Percentiles rank a stretch among this genome's conserved stretches.
Conservation (phyloP, 495 filamentous ascomycete genomes). For the Immersiella caudata region DNA sequence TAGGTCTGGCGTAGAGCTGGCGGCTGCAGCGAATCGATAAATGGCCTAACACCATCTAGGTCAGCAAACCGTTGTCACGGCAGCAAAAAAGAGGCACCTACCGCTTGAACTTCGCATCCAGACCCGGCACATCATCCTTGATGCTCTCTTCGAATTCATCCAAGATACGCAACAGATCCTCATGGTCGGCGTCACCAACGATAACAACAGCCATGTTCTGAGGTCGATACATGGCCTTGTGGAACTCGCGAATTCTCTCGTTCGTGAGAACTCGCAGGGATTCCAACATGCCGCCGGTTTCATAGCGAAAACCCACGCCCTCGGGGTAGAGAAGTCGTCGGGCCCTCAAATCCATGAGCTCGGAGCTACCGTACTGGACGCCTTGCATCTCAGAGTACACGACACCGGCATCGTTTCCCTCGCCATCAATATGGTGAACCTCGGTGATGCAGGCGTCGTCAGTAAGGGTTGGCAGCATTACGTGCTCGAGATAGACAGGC, state of each 20-base stretch:
- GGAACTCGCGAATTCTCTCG: slow-evolving; percentile 88
- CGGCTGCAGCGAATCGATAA: slow-evolving; percentile 82
- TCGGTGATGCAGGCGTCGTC: slow-evolving; percentile 94
- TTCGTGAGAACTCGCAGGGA: slow-evolving; percentile 80
- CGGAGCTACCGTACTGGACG: slow-evolving; percentile 76
- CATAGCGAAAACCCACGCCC: slow-evolving; percentile 89
- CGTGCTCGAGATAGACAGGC: slow-evolving; percentile 93
- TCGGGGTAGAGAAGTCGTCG: slow-evolving; percentile 83
- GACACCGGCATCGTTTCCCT: slow-evolving; percentile 93
- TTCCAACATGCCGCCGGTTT: slow-evolving; percentile 97
- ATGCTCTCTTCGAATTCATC: slow-evolving; percentile 89
- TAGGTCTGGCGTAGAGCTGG: slow-evolving; percentile 68
- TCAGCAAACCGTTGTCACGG: neutral
- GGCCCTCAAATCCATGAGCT: slow-evolving; percentile 82
- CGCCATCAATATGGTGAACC: slow-evolving; percentile 91
- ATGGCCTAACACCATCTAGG: slow-evolving; percentile 43
- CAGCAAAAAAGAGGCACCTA: slow-evolving; percentile 24
- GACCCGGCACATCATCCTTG: slow-evolving; percentile 73
- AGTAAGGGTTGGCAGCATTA: slow-evolving; percentile 86
- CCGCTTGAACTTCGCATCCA: slow-evolving; percentile 73
- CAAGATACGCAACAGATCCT: slow-evolving; percentile 74
- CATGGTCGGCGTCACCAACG: slow-evolving; percentile 85
- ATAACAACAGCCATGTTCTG: slow-evolving; percentile 91
- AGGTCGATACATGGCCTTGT: slow-evolving; percentile 97
- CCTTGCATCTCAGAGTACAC: slow-evolving; percentile 99